Percentiles rank a stretch among this genome's conserved stretches.
These are phyloP conservation scores for Cymbidium sinense DNA, from an alignment of 106 monocot genomes.

Conservation along the genomic window DNA sequence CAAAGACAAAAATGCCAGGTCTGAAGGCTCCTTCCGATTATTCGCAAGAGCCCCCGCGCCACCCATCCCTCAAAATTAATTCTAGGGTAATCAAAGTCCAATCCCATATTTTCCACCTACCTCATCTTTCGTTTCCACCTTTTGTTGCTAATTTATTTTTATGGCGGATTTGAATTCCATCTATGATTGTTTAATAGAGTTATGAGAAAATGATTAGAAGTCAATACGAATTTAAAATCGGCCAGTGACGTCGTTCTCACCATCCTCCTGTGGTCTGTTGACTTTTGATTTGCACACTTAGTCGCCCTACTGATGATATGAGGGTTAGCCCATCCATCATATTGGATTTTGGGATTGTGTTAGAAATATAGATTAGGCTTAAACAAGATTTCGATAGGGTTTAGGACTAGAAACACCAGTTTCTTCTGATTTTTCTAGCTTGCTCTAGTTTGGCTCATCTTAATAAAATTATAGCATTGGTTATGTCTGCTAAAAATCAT, in stretches of 20 bases:
- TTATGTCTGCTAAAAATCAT: too few species aligned
- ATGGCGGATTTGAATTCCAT: neutral
- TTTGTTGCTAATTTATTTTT: neutral
- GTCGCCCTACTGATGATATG: neutral
- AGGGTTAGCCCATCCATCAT: neutral
- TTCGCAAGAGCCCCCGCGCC: conserved; percentile 53
- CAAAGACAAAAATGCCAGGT: conserved; percentile 27
- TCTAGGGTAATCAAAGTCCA: conserved; percentile 16
- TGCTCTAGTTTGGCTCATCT: neutral
- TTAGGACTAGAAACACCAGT: neutral
- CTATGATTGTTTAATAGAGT: neutral
- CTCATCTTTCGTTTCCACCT: conserved; percentile 1
- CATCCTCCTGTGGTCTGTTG: neutral
- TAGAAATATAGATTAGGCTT: neutral
- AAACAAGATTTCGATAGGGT: neutral
- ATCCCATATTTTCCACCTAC: neutral
- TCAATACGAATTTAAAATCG: neutral
- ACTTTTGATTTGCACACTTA: neutral
- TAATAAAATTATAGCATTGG: neutral
- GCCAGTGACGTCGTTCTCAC: neutral
- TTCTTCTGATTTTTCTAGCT: neutral
- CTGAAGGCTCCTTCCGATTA: conserved; percentile 55
- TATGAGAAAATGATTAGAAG: neutral
- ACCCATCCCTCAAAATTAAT: conserved; percentile 53
- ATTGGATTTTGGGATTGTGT: neutral